Percentiles rank a stretch among this genome's conserved stretches.
Evolutionary conservation across 345 rosid species (phyloP).

Genomic region (Euphorbia tirucalli): DNA sequence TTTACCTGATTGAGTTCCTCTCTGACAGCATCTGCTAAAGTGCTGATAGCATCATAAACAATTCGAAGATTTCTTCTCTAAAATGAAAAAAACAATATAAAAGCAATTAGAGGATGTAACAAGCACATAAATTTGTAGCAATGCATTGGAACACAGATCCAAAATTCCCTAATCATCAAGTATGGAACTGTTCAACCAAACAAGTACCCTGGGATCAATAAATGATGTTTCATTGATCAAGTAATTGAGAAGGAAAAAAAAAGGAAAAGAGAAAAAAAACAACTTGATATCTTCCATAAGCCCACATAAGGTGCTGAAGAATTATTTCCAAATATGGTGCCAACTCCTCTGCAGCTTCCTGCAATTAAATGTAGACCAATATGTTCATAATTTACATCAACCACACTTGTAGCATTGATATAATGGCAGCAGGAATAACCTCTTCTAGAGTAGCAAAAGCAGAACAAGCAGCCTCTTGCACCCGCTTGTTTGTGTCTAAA

Average conservation of each 20-base stretch:
- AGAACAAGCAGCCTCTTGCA: conserved; percentile 99
- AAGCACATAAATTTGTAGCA: neutral
- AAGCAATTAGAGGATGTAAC: neutral
- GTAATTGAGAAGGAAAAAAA: neutral
- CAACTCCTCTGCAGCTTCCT: conserved; percentile 88
- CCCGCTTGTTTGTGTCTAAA: conserved; percentile 86
- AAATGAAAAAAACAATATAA: neutral
- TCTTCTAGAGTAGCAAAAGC: conserved; percentile 95
- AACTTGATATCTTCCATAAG: conserved; percentile 97
- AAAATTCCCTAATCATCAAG: neutral
- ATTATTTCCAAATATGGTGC: conserved; percentile 72
- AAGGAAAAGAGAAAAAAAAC: conserved; percentile 10
- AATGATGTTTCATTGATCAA: neutral
- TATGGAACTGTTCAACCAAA: neutral
- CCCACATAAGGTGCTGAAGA: conserved; percentile 89
- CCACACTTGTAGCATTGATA: neutral
- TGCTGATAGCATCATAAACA: conserved; percentile 96
- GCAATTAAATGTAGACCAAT: conserved; percentile 25
- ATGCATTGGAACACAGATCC: neutral
- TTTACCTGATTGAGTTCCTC: conserved; percentile 74
- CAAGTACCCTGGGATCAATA: neutral
- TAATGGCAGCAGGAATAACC: conserved; percentile 39
- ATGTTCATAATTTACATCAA: conserved; percentile 11
- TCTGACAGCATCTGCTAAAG: conserved; percentile 94
- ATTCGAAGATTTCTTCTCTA: conserved; percentile 92